A percentile compares a stretch with the other conserved stretches of the same genome.
These are phyloP conservation scores for Circinella minor DNA, from an alignment of 371 early-diverging fungal species.

Conservation along the genomic window DNA sequence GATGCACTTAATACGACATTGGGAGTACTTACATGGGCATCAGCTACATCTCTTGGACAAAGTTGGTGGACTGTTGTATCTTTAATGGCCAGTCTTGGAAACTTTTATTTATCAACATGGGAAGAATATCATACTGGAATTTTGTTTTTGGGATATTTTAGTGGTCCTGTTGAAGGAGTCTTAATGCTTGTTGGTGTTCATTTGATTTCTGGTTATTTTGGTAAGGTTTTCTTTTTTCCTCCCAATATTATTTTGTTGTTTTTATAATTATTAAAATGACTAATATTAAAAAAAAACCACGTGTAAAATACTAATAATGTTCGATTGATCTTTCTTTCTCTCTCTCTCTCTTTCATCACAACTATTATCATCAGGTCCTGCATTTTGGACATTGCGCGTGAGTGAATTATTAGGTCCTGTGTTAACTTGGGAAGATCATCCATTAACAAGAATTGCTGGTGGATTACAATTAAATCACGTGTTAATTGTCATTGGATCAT, in stretches of 20 bases:
- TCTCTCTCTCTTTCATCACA: background rate
- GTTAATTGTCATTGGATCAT: constrained; percentile 59
- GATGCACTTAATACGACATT: constrained; percentile 90
- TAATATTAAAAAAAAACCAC: too few species aligned
- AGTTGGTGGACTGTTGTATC: constrained; percentile 77
- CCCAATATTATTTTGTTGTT: background rate
- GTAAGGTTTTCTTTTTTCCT: constrained; percentile 29
- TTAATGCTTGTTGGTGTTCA: constrained; percentile 67
- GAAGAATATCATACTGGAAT: constrained; percentile 96
- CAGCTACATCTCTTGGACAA: constrained; percentile 74
- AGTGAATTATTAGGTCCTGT: constrained; percentile 35
- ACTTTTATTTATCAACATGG: constrained; percentile 95
- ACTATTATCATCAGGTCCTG: constrained; percentile 34
- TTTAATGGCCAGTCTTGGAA: constrained; percentile 65
- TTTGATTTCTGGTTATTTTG: constrained; percentile 74
- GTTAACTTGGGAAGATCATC: constrained; percentile 25
- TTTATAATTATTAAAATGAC: too few species aligned
- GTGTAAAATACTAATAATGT: background rate
- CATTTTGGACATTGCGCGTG: constrained; percentile 42
- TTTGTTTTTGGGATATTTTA: constrained; percentile 90
- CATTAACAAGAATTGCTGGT: constrained; percentile 41
- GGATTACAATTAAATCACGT: constrained; percentile 67
- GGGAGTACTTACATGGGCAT: constrained; percentile 62
- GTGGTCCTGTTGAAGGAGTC: constrained; percentile 98
- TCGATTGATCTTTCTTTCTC: background rate